Evolutionary conservation across 805 yeast species (phyloP), one percentile per base, ranked within the genome.

Genomic region (Ascoidea asiatica): DNA sequence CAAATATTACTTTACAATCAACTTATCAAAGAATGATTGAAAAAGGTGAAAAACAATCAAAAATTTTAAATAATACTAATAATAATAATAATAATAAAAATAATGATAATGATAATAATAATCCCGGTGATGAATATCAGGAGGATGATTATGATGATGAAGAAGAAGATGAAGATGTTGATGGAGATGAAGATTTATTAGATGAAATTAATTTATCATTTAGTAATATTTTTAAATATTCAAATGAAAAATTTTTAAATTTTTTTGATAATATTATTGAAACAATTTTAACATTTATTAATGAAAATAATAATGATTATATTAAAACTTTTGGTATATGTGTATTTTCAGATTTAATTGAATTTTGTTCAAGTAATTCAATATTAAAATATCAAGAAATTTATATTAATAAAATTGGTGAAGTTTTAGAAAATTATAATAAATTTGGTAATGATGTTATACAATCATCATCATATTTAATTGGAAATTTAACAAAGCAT

Each of bases 111-210:
- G 35, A 29, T 29, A 87, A 85, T 44, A 70, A 68, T 48, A 81
- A 73, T 39, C n/a, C n/a, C n/a, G 92, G 83, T 51, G 95, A 86
- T 56, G 95, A 84, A 53, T 29, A 29, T 15, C 88, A 81, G 59
- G 82, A 82, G 47, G 96, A 87, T 63, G 96, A 86, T 39, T 68
- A 79, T 5, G 95, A 82, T 47, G 88, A 81, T 45, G 97, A 88
- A 45, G 80, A 76, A 22, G 35, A 29, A 11, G 15, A 15, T 29
- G 35, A 29, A 11, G 87, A 79, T 47, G 95, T 84, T 54, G 76
- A 70, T 53, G 80, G 92, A 1, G 97, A 92, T 59, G 97, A 88
- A 57, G 96, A 89, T 56, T 66, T 92, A 41, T 64, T 88, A 43
- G 94, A 87, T 54, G 95, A 90, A 58, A 77, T 88, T 50, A 84